Evolutionary conservation across 2,329 filamentous ascomycete genomes (phyloP), one percentile per base, ranked within the genome.

Genomic region (Sclerotinia sclerotiorum): DNA sequence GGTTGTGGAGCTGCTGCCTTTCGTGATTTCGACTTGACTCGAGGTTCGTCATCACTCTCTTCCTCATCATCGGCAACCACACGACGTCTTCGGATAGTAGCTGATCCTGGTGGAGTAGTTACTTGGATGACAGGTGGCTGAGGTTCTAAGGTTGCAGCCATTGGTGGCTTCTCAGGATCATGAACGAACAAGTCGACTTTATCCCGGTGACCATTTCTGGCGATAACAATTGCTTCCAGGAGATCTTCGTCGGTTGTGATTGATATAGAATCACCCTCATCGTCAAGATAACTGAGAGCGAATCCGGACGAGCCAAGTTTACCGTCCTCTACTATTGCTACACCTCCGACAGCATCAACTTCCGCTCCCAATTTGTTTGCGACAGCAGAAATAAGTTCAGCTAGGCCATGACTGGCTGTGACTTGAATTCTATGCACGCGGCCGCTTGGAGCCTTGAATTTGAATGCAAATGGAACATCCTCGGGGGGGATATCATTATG

Each of bases 111-210:
- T 32, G 83, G 81, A 21, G 84, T 85, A 78, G 83, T 74, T 69
- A 82, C 80, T 70, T 83, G 81, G 19, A 85, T 84, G 21, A 86
- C 85, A 0, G 75, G 80, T 27, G 77, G 76, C 1, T 87, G 87
- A 69, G 87, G 83, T 49, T 87, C 87, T 51, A 89, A 84, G 15
- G 88, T 79, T 0, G 87, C 85, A 13, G 88, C 82, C n/a, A 93
- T 85, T 0, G 94, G 91, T n/a, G 94, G 88, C 80, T 95, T 90
- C 71, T 93, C 88, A 0, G 94, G 94, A 75, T 99, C 91, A 78
- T 99, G 95, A 17, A 98, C 94, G 75, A 97, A 98, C 21, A 99
- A 85, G 76, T 99, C 95, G 27, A 99, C 95, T 84, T 99, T 99
- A 74, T 98, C 95, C 57, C 88, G 89, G 73, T 84, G 88, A 57